A percentile compares a stretch with the other conserved stretches of the same genome.
These are phyloP conservation scores for Metschnikowia similis DNA, from an alignment of 805 yeast genomes.

Conservation along the genomic window DNA sequence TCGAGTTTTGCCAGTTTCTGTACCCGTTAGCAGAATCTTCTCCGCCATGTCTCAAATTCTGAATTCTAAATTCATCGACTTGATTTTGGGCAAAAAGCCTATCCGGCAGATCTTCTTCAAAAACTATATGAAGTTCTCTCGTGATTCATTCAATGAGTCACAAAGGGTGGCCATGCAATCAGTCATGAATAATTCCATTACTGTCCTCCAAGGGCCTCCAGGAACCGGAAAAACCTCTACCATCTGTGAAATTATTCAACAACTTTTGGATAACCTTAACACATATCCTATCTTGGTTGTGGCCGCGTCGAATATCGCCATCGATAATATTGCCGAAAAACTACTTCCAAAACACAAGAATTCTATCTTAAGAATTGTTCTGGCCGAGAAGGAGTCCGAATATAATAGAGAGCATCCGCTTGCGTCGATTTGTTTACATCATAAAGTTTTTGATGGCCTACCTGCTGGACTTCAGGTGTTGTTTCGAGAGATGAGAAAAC, in stretches of 20 bases:
- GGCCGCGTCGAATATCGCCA: conserved; percentile 73
- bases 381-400: conserved; percentile 58
- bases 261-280: conserved; percentile 50
- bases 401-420: conserved; percentile 55
- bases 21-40: conserved; percentile 59
- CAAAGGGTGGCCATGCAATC: conserved; percentile 53
- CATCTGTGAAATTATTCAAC: conserved; percentile 43
- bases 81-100: conserved; percentile 53
- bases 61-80: conserved; percentile 48
- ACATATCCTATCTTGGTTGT: conserved; percentile 65
- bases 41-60: conserved; percentile 61
- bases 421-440: conserved; percentile 59
- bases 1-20: conserved; percentile 55
- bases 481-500: conserved; percentile 37
- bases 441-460: conserved; percentile 49
- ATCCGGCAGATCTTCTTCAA: conserved; percentile 54
- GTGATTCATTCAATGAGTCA: conserved; percentile 51
- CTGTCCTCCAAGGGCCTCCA: conserved; percentile 45
- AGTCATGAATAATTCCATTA: conserved; percentile 46
- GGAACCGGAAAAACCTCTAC: conserved; percentile 44
- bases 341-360: conserved; percentile 47
- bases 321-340: conserved; percentile 73
- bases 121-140: conserved; percentile 48
- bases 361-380: conserved; percentile 54
- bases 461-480: conserved; percentile 43